These are phyloP conservation scores for Diaporthe sp. DNA, from an alignment of 2,329 filamentous ascomycete species.

Conservation along the genomic window DNA sequence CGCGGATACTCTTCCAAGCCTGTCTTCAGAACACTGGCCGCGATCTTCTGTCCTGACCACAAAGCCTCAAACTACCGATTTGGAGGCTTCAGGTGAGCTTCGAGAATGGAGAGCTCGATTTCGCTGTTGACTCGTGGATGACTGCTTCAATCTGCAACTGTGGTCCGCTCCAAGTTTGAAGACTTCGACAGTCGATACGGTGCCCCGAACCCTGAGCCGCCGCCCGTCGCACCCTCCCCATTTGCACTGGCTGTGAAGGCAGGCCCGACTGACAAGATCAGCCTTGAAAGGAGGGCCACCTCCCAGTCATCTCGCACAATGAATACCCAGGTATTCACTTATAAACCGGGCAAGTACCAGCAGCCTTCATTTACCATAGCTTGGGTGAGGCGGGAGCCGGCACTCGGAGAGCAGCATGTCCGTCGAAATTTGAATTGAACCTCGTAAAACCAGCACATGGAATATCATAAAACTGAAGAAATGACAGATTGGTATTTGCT, in stretches of 20 bases:
- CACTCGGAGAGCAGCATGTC: not conserved
- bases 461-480: not conserved
- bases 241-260: not conserved
- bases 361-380: not conserved
- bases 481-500: not conserved
- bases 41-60: not conserved
- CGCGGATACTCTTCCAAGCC: not conserved
- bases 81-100: not conserved
- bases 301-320: not conserved
- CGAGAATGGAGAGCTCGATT: not conserved
- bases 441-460: not conserved
- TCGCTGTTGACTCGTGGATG: not conserved
- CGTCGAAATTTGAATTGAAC: not conserved
- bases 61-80: no score
- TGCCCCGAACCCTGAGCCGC: constrained; percentile 20
- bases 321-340: not conserved
- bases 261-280: not conserved
- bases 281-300: no score
- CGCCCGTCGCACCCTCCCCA: not conserved
- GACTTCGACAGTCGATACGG: not conserved
- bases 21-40: not conserved
- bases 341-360: not conserved
- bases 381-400: not conserved
- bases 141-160: not conserved
- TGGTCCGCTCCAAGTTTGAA: constrained; percentile 12